phyloP scores from a whole-genome alignment of 2,329 filamentous ascomycete genomes.

The Fusarium oligoseptatum region DNA sequence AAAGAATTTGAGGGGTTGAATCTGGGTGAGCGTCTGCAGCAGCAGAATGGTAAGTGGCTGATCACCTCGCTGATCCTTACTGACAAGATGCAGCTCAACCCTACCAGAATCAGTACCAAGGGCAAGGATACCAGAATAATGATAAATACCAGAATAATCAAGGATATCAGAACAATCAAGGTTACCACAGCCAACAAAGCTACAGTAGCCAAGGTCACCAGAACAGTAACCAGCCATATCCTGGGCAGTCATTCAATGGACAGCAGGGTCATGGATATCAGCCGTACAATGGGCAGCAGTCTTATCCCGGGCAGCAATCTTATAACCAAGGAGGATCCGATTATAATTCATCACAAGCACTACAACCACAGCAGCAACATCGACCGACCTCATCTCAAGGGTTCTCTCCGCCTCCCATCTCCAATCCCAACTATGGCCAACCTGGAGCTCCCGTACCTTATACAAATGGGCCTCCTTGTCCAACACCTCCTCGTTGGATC shows the following conservation, averaged over 20 bases:
- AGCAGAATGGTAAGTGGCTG: constrained; percentile 9
- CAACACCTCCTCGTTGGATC: constrained; percentile 32
- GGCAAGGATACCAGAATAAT: not conserved
- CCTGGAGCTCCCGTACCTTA: not conserved
- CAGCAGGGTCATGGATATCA: constrained; percentile 13
- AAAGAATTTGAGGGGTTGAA: constrained; percentile 36
- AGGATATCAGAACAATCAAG: not conserved
- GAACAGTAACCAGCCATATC: constrained; percentile 1
- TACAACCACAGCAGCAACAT: constrained; percentile 7
- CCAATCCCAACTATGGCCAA: not conserved
- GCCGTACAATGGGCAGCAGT: not conserved
- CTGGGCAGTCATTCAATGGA: not conserved
- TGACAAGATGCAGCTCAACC: not conserved
- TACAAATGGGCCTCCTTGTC: not conserved
- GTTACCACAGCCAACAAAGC: too few relatives aligned
- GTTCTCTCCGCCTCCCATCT: not conserved
- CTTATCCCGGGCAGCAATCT: not conserved
- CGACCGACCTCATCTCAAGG: not conserved
- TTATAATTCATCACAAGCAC: not conserved
- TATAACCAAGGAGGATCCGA: not conserved
- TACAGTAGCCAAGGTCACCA: constrained; percentile 1
- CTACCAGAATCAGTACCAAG: not conserved
- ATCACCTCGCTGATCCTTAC: not conserved
- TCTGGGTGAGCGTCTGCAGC: not conserved
- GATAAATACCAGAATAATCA: not conserved